These are phyloP conservation scores for Sphenostylis stenocarpa DNA, from an alignment of 306 rosid genomes.

Conservation along the genomic window DNA sequence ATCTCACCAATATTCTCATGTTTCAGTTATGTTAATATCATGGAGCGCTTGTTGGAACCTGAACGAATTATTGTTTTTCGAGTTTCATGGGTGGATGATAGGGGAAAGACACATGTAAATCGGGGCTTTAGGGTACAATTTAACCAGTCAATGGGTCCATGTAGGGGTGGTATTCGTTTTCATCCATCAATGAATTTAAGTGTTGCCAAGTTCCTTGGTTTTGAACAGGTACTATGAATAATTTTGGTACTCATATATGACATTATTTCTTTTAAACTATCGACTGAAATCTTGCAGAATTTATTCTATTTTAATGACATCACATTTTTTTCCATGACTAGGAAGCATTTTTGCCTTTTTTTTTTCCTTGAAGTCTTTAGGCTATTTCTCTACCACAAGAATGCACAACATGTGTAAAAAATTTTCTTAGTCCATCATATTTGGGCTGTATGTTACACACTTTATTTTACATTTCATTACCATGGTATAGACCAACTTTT, in stretches of 20 bases:
- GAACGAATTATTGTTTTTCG: conserved; percentile 87
- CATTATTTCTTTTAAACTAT: not conserved
- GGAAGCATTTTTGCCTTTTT: not conserved
- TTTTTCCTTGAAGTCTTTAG: not conserved
- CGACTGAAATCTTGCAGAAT: not conserved
- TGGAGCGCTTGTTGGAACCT: conserved; percentile 98
- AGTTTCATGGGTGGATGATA: conserved; percentile 96
- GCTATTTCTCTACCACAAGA: not conserved
- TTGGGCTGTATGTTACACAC: not conserved
- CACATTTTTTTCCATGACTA: conserved; percentile 4
- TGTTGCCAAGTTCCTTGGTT: conserved; percentile 90
- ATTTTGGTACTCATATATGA: conserved; percentile 18
- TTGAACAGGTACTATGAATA: conserved; percentile 74
- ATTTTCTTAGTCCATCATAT: not conserved
- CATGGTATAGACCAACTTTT: not conserved
- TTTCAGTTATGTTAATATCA: conserved; percentile 88
- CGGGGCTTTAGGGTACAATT: conserved; percentile 92
- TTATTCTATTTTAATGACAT: not conserved
- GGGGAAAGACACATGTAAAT: conserved; percentile 85
- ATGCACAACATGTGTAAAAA: not conserved
- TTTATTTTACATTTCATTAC: not conserved
- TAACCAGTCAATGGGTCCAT: conserved; percentile 96
- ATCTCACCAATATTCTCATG: conserved; percentile 21
- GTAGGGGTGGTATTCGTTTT: conserved; percentile 94
- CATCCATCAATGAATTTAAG: conserved; percentile 90